phyloP scores from a whole-genome alignment of 1,284 basidiomycete species.

The Puccinia polysora region DNA sequence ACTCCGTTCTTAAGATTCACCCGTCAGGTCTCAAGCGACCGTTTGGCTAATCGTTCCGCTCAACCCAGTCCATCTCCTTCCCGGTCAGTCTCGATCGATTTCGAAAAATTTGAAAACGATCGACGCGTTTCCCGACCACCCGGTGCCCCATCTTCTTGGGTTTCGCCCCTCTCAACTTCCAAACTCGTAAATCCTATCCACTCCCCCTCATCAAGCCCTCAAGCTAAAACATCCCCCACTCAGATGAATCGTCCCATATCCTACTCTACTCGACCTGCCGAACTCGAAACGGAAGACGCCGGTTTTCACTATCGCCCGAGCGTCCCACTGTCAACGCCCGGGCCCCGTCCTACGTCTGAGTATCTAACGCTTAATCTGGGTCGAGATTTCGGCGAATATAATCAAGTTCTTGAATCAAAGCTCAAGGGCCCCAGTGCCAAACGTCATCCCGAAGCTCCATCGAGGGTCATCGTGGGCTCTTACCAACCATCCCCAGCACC shows the following conservation, averaged over 20 bases:
- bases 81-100: conserved; percentile 12
- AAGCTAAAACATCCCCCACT: background rate
- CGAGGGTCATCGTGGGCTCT: conserved; percentile 4
- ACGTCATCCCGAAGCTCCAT: background rate
- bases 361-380: background rate
- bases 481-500: background rate
- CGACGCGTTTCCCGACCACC: conserved; percentile 25
- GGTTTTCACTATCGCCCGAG: background rate
- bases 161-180: background rate
- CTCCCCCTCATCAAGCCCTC: background rate
- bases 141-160: conserved; percentile 19
- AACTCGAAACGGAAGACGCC: background rate
- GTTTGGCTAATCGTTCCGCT: background rate
- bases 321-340: background rate
- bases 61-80: background rate
- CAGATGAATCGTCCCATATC: background rate
- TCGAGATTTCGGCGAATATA: background rate
- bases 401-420: background rate
- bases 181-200: background rate
- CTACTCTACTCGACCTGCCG: background rate
- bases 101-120: conserved; percentile 21
- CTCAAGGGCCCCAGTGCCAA: background rate
- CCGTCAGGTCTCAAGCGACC: background rate
- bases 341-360: background rate
- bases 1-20: background rate